Evolutionary conservation across 805 yeast species (phyloP), one percentile per base, ranked within the genome.

Genomic region (Candida lessepsii): DNA sequence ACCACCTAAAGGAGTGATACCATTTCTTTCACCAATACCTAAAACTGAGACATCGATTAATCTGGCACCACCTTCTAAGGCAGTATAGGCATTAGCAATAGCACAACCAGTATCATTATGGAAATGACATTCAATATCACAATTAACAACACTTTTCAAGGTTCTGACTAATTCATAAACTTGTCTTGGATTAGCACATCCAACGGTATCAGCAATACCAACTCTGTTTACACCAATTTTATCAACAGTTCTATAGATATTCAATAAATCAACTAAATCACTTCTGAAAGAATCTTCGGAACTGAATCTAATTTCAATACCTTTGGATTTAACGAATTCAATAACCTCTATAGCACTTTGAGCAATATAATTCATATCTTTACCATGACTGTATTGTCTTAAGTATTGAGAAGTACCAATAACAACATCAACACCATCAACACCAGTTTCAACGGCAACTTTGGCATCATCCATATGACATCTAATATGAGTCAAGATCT

Each of bases 31-130:
- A 59, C 82, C 82, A 44, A 76, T 76, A 49, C 82, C 82, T 54
- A 76, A 70, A 16, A 76, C 79, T 31, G 79, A 74, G 5, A 76
- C 77, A 51, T 76, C 82, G 41, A 76, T 75, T 56, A 67, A 71
- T 59, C 73, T 75, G 33, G 81, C 81, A 50, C 82, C 82, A 9
- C 78, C 82, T 60, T 76, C 81, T 53, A 76, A 70, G 15, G 82
- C 82, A 38, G 81, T 73, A 60, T 76, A 76, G 21, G 82, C 82
- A 52, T 76, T 76, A 38, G 82, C 81, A 53, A 76, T 72, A 35
- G 82, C 81, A 63, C 82, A 76, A 29, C 82, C 82, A 19, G 82
- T 76, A 58, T 76, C 82, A 54, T 76, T 74, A 63, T 76, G 82
- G 72, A 76, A 76, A 59, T 76, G 82, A 44, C 78, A 71, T 59